Base-by-base conservation (phyloP, 169 alveolate genomes). In the Plasmodium vinckei region DNA sequence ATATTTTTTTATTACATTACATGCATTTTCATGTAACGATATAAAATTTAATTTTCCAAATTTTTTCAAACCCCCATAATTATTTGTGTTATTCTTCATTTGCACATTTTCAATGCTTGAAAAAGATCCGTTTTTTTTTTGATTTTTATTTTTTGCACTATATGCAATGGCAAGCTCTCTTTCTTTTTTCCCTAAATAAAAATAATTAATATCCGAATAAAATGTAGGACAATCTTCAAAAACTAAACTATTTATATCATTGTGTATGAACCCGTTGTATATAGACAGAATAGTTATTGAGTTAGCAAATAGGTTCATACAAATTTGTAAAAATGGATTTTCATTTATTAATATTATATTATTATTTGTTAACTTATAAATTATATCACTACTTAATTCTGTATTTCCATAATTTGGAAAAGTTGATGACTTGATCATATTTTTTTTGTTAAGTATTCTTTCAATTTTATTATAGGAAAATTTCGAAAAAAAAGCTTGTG, bases 1-100 rank as follows among this genome's bases (percentile, higher is more conserved):
- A 42, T 67, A 82, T 21, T 27, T 59, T 25, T 82, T 82, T n/a
- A 82, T 60, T 5, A 82, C 53, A 27, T 13, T 44, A 17, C 90
- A 82, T 46, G 56, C 23, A n/a, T 67, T 82, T 54, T 82, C 82
- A 60, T 82, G 90, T 47, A 82, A 15, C 3, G 51, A 39, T 60
- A 21, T 63, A 54, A 77, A 10, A 9, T 49, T 77, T 2, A 23
- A 13, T 10, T 27, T 25, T 4, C 42, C 42, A 21, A 9, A 61
- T 65, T 47, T 73, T 53, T 46, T 73, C 1, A 12, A 10, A 33
- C 46, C 15, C 5, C n/a, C 47, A 68, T n/a, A 42, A 5, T 5
- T 25, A 12, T 15, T 47, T 0, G 5, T 68, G 17, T 33, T 33
- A 12, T 9, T 39, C 19, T 47, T n/a, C 12, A 23, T 5, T 6